Evolutionary conservation across 1,139 yeast species (phyloP), one percentile per base, ranked within the genome.

Genomic region (Geotrichum restrictum): DNA sequence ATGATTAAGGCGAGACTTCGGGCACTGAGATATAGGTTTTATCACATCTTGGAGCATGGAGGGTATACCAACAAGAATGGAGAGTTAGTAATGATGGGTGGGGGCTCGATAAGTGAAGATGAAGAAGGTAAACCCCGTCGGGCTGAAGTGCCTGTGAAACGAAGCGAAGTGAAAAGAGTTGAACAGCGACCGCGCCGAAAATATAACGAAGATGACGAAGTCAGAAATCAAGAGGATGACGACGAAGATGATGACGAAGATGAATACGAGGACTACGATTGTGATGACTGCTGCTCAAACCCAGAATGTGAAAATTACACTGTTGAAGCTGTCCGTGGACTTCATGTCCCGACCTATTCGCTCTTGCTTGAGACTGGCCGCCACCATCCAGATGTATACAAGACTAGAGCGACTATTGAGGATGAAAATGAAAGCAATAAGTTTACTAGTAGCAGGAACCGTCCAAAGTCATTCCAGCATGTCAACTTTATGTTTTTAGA

Each of bases 221-320:
- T 45, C 8, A 40, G 40, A 1, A 16, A 24, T 18, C 54, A 39
- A n/a, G 60, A 55, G 11, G 57, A 51, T 2, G 56, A 44, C n/a
- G 58, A 52, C 3, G 58, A 56, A n/a, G n/a, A n/a, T 7, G 54
- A 47, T 8, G 53, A 47, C 16, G 49, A 44, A 8, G 42, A 45
- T 3, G 41, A 49, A 5, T 44, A 50, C 19, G 58, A 54, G 3
- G 42, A 24, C 7, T 42, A 40, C 2, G 45, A 39, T n/a, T 52
- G 42, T 3, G 56, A 46, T 7, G 56, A 54, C 13, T 45, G 52
- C 16, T 58, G 61, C 32, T 34, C 53, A n/a, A 57, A 58, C 36
- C 61, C 61, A 1, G 55, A 51, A 13, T 57, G 61, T 45, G 34
- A 37, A 40, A 52, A 57, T 29, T 58, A 45, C 18, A 44, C 58